A percentile compares a stretch with the other conserved stretches of the same genome.
phyloP scores from a whole-genome alignment of 2,329 filamentous ascomycete genomes.

The Neonectria ditissima region DNA sequence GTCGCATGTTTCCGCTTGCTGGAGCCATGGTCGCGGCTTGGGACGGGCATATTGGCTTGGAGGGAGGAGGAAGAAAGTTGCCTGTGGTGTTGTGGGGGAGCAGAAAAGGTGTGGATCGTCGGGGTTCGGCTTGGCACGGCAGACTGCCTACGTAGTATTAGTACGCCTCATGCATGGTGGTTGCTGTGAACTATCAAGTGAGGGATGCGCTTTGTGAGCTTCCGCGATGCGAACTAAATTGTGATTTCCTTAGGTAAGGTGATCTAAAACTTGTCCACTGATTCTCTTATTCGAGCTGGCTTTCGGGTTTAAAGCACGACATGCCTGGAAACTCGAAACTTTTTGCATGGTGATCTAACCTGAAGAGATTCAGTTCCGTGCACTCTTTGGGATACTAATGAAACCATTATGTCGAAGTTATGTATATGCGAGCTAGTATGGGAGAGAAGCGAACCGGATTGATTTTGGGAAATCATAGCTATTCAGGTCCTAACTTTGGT shows the following conservation, averaged over 20 bases:
- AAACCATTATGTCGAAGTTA: too few species aligned
- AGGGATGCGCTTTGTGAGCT: not conserved
- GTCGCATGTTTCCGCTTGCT: slow-evolving; percentile 36
- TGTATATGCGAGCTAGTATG: too few species aligned
- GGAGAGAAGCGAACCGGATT: too few species aligned
- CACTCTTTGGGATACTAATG: not conserved
- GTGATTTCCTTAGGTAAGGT: not conserved
- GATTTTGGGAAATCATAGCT: not conserved
- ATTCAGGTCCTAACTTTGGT: not conserved
- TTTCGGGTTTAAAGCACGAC: too few species aligned
- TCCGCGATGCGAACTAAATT: not conserved
- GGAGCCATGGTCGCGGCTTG: slow-evolving; percentile 19
- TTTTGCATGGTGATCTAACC: not conserved
- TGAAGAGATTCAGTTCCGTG: not conserved
- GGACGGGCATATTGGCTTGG: slow-evolving; percentile 33
- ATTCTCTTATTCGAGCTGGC: not conserved
- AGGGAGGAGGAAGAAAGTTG: slow-evolving; percentile 3
- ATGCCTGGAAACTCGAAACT: not conserved
- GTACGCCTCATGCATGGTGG: slow-evolving; percentile 17
- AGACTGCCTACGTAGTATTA: slow-evolving; percentile 18
- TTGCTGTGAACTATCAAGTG: not conserved
- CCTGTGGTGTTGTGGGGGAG: slow-evolving; percentile 19
- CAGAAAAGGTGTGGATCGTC: slow-evolving; percentile 37
- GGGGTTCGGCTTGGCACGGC: slow-evolving; percentile 34
- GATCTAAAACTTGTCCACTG: not conserved